Evolutionary conservation across 345 rosid genomes (phyloP).

Genomic region (Populus davidiana): DNA sequence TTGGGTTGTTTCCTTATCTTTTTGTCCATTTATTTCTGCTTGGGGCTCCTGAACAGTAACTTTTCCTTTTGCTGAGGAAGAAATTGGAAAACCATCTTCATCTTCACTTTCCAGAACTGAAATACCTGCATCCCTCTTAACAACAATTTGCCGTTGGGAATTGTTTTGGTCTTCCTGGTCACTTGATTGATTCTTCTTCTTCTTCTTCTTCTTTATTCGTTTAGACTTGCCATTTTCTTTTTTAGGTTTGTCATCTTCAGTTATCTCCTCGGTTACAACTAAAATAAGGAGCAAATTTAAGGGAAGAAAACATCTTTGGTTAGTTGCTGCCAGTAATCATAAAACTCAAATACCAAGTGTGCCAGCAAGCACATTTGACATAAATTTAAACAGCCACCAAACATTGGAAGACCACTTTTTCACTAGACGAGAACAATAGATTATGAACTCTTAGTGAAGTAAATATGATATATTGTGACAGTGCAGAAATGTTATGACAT

Average conservation of each 20-base stretch:
- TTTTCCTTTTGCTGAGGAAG: constrained; percentile 31
- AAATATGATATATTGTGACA: not conserved
- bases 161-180: constrained; percentile 30
- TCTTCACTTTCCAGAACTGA: constrained; percentile 75
- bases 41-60: constrained; percentile 19
- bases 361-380: not conserved
- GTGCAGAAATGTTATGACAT: not conserved
- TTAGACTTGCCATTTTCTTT: constrained; percentile 40
- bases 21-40: constrained; percentile 26
- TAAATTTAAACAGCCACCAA: not conserved
- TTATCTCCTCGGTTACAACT: constrained; percentile 92
- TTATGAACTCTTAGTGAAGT: not conserved
- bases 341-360: not conserved
- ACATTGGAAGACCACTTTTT: not conserved
- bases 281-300: constrained; percentile 1
- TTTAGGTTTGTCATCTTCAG: constrained; percentile 60
- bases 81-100: constrained; percentile 90
- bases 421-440: not conserved
- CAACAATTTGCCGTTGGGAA: constrained; percentile 39
- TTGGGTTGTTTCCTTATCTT: constrained; percentile 16
- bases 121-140: constrained; percentile 24
- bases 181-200: constrained; percentile 32
- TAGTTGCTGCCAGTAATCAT: not conserved
- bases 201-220: constrained; percentile 41
- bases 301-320: not conserved